Conservation (phyloP, 768 basidiomycete genomes). For the Russula lepida region DNA sequence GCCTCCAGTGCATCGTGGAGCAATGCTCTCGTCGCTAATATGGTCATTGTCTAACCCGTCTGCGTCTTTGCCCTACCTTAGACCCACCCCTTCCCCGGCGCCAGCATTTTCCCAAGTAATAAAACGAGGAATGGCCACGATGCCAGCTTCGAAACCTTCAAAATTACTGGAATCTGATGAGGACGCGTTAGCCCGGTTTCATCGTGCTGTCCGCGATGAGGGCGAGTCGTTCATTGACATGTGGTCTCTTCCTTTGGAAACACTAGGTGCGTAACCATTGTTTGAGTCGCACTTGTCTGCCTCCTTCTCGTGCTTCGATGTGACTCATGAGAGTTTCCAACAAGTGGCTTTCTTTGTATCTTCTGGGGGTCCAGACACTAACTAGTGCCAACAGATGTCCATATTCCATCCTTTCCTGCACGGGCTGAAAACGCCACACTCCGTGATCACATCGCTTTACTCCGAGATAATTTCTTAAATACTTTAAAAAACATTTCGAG, state of each 20-base stretch:
- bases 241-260: constrained; percentile 13
- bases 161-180: neutral
- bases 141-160: neutral
- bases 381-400: constrained; percentile 9
- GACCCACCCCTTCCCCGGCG: neutral
- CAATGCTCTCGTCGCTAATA: constrained; percentile 20
- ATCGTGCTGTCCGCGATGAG: constrained; percentile 14
- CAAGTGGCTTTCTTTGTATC: neutral
- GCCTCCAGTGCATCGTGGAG: constrained; percentile 15
- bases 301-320: neutral
- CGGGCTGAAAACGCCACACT: constrained; percentile 3
- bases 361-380: neutral
- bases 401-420: constrained; percentile 13
- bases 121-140: constrained; percentile 17
- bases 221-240: constrained; percentile 1
- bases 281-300: neutral
- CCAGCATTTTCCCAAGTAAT: constrained; percentile 4
- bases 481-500: constrained; percentile 14
- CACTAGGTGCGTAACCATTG: constrained; percentile 10
- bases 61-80: constrained; percentile 7
- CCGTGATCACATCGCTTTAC: constrained; percentile 3
- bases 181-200: constrained; percentile 6
- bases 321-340: no score
- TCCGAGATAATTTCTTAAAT: constrained; percentile 15
- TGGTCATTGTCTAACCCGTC: constrained; percentile 21